A percentile compares a stretch with the other conserved stretches of the same genome.
phyloP scores from a whole-genome alignment of 179 eudicot genomes.

The Spergularia azorica region DNA sequence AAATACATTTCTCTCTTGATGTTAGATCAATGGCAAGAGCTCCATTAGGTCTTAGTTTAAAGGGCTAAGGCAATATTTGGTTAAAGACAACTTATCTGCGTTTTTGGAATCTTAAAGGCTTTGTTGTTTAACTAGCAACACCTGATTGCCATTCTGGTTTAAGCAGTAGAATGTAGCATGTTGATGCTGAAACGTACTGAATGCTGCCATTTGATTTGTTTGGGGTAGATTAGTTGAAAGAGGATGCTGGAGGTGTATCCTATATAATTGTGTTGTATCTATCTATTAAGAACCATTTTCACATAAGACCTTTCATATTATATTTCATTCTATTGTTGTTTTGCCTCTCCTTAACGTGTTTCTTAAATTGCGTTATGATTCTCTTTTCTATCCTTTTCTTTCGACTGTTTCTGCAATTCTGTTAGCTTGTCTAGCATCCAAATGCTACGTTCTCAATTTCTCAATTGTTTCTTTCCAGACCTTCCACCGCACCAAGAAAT shows the following conservation, averaged over 20 bases:
- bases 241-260: not conserved
- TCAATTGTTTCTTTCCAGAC: slow-evolving; percentile 40
- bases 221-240: not conserved
- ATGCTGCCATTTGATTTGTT: not conserved
- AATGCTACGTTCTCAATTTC: not conserved
- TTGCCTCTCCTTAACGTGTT: not conserved
- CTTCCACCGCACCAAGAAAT: slow-evolving; percentile 90
- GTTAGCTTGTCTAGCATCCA: not conserved
- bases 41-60: not conserved
- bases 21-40: slow-evolving; percentile 7
- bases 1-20: not conserved
- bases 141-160: not conserved
- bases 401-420: not conserved
- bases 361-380: not conserved
- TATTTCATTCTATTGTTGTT: not conserved
- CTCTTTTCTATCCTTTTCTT: not conserved
- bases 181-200: not conserved
- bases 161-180: not conserved
- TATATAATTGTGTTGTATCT: too few species aligned
- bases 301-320: not conserved
- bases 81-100: not conserved
- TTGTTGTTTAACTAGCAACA: not conserved
- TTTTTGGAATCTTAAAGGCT: not conserved
- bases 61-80: not conserved
- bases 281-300: not conserved